Base-by-base conservation (phyloP, 1,284 basidiomycete genomes). In the Tylopilus sp. region DNA sequence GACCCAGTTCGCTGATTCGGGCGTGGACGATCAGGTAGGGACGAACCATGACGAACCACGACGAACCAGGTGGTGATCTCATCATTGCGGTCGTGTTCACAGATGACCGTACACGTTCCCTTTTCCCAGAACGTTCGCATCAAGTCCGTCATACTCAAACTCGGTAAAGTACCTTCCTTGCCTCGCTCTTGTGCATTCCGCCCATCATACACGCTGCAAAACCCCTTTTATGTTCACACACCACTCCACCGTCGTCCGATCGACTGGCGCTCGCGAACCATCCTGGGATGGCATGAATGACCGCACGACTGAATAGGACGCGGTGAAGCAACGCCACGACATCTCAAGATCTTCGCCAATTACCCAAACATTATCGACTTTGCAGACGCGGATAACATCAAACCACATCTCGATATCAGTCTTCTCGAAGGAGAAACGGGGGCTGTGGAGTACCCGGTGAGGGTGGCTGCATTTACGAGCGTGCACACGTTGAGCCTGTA, bases 21-120 rank as follows among this genome's bases (percentile, higher is more conserved):
- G 79, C 21, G 87, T 89, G 4, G 88, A 90, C 59, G 88, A 91
- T 61, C 86, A 91, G 77, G 85, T 86, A 51, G 44, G 74, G 39
- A 45, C 41, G 47, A 40, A 13, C 49, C 30, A 44, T 74, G 39
- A 45, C 39, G 47, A 40, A 13, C 48, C 34, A 18, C 74, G 39
- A 45, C 39, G 47, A 40, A 13, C 48, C 34, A 18, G 10, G 15
- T 33, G 19, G 28, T 46, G 44, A 43, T 41, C 18, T 21, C 34
- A 49, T 60, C 47, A 52, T 34, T 23, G 18, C n/a, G 28, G 49
- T 45, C 51, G 45, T 59, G 40, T 23, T 23, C 23, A 25, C 41
- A 91, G 86, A 71, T 91, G 51, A 82, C 92, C 55, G 74, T 92
- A 44, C 87, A 91, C 64, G 69, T 92, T 44, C 87, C 88, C 1